phyloP scores from a whole-genome alignment of 2,329 filamentous ascomycete genomes.

The Neonectria coccinea region DNA sequence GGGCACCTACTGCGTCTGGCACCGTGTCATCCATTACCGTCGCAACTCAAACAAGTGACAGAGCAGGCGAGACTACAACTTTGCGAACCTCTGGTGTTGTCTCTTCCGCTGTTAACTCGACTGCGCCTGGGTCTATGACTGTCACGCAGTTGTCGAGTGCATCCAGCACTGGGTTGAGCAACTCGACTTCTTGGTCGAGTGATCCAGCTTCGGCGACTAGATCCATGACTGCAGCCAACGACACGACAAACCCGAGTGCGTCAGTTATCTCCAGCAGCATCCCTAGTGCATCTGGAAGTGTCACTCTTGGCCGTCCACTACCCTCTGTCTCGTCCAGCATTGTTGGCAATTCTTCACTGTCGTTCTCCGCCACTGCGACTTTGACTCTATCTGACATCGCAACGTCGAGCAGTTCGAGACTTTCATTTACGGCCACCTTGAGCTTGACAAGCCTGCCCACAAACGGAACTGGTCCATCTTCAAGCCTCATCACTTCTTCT shows the following conservation, averaged over 20 bases:
- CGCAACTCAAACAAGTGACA: conserved; percentile 2
- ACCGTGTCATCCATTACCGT: conserved; percentile 2
- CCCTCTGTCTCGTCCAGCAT: background rate
- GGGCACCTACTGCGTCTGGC: conserved; percentile 1
- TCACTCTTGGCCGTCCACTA: background rate
- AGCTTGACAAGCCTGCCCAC: background rate
- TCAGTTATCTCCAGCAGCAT: background rate
- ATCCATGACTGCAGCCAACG: background rate
- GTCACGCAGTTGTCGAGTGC: background rate
- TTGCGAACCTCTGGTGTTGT: background rate
- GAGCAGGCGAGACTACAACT: background rate
- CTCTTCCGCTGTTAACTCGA: background rate
- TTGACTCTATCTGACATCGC: background rate
- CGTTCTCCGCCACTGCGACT: background rate
- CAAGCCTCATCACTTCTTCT: background rate
- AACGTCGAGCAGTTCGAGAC: background rate
- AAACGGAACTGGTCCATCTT: background rate
- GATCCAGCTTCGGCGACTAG: background rate
- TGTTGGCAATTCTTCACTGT: conserved; percentile 3
- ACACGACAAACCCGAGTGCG: background rate
- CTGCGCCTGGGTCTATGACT: background rate
- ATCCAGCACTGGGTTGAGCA: background rate
- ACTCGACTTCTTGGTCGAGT: background rate
- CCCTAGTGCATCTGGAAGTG: background rate
- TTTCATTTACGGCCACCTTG: background rate